phyloP scores from a whole-genome alignment of 2,329 filamentous ascomycete species.

The Zymoseptoria brevis region DNA sequence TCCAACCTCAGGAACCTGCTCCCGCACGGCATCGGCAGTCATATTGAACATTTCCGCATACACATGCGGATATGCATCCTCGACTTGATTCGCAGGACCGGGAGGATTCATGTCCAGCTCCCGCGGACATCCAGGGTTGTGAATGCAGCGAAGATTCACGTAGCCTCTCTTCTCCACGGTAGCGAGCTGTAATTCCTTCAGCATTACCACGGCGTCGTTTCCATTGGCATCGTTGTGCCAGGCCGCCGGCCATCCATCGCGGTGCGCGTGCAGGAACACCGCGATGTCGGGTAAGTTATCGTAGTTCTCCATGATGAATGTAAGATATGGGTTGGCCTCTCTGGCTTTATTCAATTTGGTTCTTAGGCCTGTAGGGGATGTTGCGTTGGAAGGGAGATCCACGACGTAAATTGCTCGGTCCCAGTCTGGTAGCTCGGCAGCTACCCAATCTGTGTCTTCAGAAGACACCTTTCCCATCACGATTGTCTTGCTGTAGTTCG shows the following conservation, averaged over 20 bases:
- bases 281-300: conserved; percentile 25
- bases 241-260: conserved; percentile 17
- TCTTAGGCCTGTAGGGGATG: conserved; percentile 14
- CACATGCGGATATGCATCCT: conserved; percentile 16
- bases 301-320: conserved; percentile 42
- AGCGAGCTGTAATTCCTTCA: conserved; percentile 16
- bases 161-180: conserved; percentile 20
- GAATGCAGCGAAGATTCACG: conserved; percentile 23
- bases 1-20: conserved; percentile 13
- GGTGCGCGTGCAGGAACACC: conserved; percentile 27
- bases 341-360: conserved; percentile 34
- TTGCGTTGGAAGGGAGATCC: conserved; percentile 28
- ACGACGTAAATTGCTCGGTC: conserved; percentile 40
- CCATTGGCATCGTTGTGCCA: conserved; percentile 24
- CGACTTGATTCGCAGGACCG: conserved; percentile 11
- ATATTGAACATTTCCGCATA: conserved; percentile 20
- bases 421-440: conserved; percentile 40
- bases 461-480: conserved; percentile 37
- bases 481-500: conserved; percentile 19
- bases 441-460: conserved; percentile 41
- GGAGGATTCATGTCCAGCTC: conserved; percentile 18
- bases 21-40: conserved; percentile 6
- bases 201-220: conserved; percentile 22
- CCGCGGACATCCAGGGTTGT: conserved; percentile 18
- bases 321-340: conserved; percentile 42